These are phyloP conservation scores for Coriaria nepalensis DNA, from an alignment of 306 rosid genomes.

Conservation along the genomic window DNA sequence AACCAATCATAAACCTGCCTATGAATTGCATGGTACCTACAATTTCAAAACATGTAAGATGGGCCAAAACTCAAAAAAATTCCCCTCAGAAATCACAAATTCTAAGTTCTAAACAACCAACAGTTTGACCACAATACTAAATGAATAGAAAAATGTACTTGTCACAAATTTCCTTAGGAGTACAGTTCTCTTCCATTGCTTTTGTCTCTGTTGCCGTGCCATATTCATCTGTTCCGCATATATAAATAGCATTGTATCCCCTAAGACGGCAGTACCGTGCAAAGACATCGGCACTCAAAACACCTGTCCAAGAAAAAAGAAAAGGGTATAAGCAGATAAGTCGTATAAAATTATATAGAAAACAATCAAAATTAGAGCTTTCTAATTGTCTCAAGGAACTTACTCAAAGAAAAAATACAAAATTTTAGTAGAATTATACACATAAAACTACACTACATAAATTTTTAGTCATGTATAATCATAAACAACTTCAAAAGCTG, in stretches of 20 bases:
- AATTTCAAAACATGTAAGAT: not conserved
- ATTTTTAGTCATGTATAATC: not conserved
- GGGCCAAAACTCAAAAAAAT: slow-evolving; percentile 2
- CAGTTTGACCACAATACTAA: not conserved
- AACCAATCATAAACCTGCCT: slow-evolving; percentile 81
- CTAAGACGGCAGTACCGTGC: slow-evolving; percentile 86
- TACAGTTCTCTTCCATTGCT: slow-evolving; percentile 86
- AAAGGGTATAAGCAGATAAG: not conserved
- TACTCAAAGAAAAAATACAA: not conserved
- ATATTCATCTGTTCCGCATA: slow-evolving; percentile 89
- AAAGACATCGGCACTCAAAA: slow-evolving; percentile 86
- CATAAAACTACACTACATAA: not conserved
- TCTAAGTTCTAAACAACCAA: not conserved
- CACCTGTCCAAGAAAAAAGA: slow-evolving; percentile 24
- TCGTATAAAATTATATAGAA: not conserved
- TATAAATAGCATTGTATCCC: slow-evolving; percentile 65
- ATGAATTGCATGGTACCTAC: slow-evolving; percentile 75
- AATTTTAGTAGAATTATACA: no score
- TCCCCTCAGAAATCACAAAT: not conserved
- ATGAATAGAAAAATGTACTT: slow-evolving; percentile 29
- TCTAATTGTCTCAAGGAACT: not conserved
- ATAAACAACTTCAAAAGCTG: not conserved
- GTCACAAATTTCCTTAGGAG: slow-evolving; percentile 86
- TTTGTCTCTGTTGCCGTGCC: slow-evolving; percentile 96
- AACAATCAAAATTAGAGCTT: slow-evolving; percentile 1